phyloP scores from a whole-genome alignment of 139 green algal genomes.

The Tetratostichococcus sp. region DNA sequence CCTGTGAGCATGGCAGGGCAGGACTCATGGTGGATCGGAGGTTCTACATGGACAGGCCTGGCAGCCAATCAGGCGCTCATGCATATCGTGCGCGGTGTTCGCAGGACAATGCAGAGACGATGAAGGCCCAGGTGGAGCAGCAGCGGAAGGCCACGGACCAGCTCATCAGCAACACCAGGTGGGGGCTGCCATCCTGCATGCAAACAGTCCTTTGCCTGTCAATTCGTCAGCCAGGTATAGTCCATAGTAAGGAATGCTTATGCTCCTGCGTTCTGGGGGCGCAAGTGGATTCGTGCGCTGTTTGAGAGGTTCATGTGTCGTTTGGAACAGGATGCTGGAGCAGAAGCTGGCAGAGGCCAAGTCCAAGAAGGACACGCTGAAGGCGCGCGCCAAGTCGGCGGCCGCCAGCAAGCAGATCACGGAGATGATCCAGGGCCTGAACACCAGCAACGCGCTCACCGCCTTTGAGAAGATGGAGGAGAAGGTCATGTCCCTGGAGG shows the following conservation, averaged over 20 bases:
- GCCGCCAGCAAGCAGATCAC: conserved; percentile 63
- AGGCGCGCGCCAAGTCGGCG: conserved; percentile 89
- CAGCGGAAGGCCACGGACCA: conserved; percentile 86
- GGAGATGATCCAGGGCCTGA: conserved; percentile 61
- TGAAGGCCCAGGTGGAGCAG: conserved; percentile 84
- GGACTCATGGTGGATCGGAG: no score
- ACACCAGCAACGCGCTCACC: conserved; percentile 78
- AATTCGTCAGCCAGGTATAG: no score
- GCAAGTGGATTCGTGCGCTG: no score
- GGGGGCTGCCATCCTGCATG: no score
- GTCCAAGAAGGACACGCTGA: conserved; percentile 99
- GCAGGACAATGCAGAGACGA: conserved; percentile 76
- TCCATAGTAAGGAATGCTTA: no score
- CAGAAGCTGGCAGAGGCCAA: conserved; percentile 87
- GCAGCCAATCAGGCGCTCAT: no score
- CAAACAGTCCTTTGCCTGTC: no score
- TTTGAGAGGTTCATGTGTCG: no score
- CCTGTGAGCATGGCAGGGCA: no score
- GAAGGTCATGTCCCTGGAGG: conserved; percentile 94
- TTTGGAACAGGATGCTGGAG: conserved; percentile 60
- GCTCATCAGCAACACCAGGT: conserved; percentile 85
- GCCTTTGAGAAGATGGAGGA: conserved; percentile 99
- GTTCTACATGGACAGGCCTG: no score
- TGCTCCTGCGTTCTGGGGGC: no score
- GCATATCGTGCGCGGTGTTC: no score